Conservation (phyloP, 2,329 filamentous ascomycete species). For the Lachnum nothofagi region DNA sequence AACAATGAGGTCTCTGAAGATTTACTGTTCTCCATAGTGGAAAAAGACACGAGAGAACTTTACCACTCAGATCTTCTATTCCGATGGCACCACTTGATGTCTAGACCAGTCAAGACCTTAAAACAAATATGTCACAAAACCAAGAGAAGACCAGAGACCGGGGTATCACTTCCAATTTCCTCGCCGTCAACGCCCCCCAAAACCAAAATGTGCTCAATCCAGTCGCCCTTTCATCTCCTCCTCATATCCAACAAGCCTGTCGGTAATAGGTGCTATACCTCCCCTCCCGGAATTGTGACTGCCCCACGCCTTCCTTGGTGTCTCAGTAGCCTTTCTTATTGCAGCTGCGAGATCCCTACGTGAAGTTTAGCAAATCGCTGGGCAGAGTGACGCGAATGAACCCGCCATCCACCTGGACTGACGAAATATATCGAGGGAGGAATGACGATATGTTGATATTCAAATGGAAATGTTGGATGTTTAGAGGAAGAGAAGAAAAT, state of each 20-base stretch:
- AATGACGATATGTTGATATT: background rate
- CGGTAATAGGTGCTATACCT: conserved; percentile 20
- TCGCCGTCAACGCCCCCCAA: background rate
- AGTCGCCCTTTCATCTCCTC: conserved; percentile 23
- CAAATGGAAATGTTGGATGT: background rate
- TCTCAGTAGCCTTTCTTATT: conserved; percentile 20
- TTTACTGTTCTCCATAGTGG: too few species aligned
- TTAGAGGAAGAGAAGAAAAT: too few species aligned
- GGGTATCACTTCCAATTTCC: conserved; percentile 5
- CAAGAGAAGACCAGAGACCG: background rate
- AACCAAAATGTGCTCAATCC: conserved; percentile 8
- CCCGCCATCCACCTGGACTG: too few species aligned
- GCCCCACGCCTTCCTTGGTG: conserved; percentile 20
- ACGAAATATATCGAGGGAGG: background rate
- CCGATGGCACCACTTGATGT: too few species aligned
- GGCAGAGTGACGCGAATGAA: background rate
- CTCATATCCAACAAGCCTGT: conserved; percentile 25
- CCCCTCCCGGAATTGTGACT: conserved; percentile 10
- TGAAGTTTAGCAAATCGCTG: background rate
- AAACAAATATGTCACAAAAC: too few species aligned
- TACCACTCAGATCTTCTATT: too few species aligned
- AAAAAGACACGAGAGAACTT: too few species aligned
- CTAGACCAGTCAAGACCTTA: too few species aligned
- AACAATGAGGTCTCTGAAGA: too few species aligned
- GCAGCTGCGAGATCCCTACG: conserved; percentile 19